Evolutionary conservation across 2,329 filamentous ascomycete species (phyloP), one percentile per base, ranked within the genome.

Genomic region (Phoma sp.): DNA sequence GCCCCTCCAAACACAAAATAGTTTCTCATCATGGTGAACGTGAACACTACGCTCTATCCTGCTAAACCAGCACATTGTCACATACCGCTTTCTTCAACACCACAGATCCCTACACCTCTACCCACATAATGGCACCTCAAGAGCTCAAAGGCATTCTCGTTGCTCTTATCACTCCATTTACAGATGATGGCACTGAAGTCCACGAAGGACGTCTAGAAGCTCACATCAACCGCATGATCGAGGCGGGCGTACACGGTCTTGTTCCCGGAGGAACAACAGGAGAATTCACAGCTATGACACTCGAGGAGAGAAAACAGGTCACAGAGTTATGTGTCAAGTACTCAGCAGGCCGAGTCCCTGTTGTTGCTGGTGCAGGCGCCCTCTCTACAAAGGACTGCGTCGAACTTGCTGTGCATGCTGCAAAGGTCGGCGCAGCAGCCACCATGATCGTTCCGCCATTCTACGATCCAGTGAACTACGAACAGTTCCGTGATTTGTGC

Each of bases 191-290:
- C 12, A 70, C 64, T n/a, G 60, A 68, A 13, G 77, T 82, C 50
- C 78, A 82, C 59, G 63, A 71, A 17, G 49, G 52, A 6, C 69
- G 73, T 22, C 74, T 80, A 0, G 63, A 79, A 63, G 59, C 71
- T 10, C 80, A 82, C 64, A 78, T 83, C 59, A 74, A 82, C 51
- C 74, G 74, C 48, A 73, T 81, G 13, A 74, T 82, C 53, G 57
- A 68, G 4, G 74, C 75, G 0, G 81, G 81, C 3, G 72, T 81
- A 17, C 80, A 83, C 61, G 80, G 81, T 29, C 73, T 83, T 21
- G 80, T 83, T 1, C 80, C 80, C 0, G 80, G 79, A 5, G 81
- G 81, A 39, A 82, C 79, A 67, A 80, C 78, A 0, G 81, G 80
- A 46, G 81, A 83, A 59, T 83, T 83, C 69, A 80, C 80, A 5